A percentile compares a stretch with the other conserved stretches of the same genome.
Conservation (phyloP, 306 rosid species). For the Vicia faba region DNA sequence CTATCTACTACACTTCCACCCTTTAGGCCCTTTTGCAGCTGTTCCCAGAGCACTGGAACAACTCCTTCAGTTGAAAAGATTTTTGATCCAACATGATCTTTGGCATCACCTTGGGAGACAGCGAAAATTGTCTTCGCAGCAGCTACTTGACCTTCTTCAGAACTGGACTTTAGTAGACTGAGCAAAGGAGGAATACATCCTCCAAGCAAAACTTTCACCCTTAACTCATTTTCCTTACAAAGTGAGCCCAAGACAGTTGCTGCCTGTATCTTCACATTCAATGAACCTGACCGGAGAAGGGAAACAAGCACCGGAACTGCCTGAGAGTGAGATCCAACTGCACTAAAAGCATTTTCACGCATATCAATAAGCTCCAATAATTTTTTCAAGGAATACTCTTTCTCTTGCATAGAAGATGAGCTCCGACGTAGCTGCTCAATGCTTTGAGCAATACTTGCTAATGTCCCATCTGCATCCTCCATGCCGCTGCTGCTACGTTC, state of each 20-base stretch:
- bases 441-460: conserved; percentile 99
- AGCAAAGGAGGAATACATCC: conserved; percentile 99
- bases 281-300: conserved; percentile 96
- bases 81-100: conserved; percentile 95
- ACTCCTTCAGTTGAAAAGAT: conserved; percentile 99
- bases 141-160: conserved; percentile 88
- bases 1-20: conserved; percentile 78
- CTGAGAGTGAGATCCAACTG: conserved; percentile 98
- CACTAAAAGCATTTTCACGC: conserved; percentile 97
- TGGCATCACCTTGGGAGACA: conserved; percentile 93
- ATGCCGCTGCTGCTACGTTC: conserved; percentile 81
- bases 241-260: conserved; percentile 94
- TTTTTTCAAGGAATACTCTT: conserved; percentile 81
- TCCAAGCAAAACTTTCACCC: conserved; percentile 97
- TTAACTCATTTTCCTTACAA: conserved; percentile 90
- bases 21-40: conserved; percentile 75
- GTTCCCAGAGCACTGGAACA: conserved; percentile 95
- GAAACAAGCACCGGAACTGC: conserved; percentile 99
- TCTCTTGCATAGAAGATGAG: conserved; percentile 78
- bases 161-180: conserved; percentile 88
- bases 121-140: conserved; percentile 93
- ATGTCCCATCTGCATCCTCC: conserved; percentile 99
- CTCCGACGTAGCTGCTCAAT: conserved; percentile 92
- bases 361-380: conserved; percentile 81
- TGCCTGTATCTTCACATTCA: conserved; percentile 93